phyloP scores from a whole-genome alignment of 768 basidiomycete species.

The Phallus indusiatus region DNA sequence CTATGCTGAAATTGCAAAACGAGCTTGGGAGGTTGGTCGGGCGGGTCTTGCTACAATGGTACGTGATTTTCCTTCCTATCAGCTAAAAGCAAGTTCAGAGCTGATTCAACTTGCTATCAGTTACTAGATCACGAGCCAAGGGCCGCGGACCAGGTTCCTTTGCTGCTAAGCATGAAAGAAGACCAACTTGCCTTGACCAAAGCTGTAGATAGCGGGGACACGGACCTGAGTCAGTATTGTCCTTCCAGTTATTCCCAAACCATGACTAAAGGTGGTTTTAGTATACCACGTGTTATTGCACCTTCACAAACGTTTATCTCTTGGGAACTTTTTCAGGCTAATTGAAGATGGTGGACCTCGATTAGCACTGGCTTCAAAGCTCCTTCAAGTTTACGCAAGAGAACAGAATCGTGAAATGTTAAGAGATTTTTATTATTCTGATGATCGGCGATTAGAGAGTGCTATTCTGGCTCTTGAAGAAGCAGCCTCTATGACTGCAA shows the following conservation, averaged over 20 bases:
- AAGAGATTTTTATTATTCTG: conserved; percentile 95
- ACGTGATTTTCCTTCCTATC: neutral
- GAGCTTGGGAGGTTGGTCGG: conserved; percentile 86
- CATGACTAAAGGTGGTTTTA: conserved; percentile 22
- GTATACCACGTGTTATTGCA: conserved; percentile 92
- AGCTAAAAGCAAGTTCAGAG: neutral
- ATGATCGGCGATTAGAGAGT: conserved; percentile 89
- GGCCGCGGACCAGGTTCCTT: conserved; percentile 86
- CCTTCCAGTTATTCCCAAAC: neutral
- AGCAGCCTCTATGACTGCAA: conserved; percentile 55
- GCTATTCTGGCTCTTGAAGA: conserved; percentile 85
- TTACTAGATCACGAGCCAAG: conserved; percentile 85
- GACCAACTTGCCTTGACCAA: conserved; percentile 80
- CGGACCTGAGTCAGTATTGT: conserved; percentile 66
- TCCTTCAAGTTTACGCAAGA: conserved; percentile 83
- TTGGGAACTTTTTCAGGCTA: conserved; percentile 90
- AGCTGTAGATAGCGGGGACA: conserved; percentile 91
- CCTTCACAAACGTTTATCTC: conserved; percentile 68
- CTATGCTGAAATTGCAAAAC: conserved; percentile 90
- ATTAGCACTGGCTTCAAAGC: conserved; percentile 62
- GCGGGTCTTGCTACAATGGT: conserved; percentile 80
- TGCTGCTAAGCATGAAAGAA: conserved; percentile 92
- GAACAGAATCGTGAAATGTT: conserved; percentile 89
- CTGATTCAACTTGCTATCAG: conserved; percentile 26
- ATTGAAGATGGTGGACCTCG: conserved; percentile 82